Base-by-base conservation (phyloP, 257 asterid genomes). In the Nicotiana knightiana region DNA sequence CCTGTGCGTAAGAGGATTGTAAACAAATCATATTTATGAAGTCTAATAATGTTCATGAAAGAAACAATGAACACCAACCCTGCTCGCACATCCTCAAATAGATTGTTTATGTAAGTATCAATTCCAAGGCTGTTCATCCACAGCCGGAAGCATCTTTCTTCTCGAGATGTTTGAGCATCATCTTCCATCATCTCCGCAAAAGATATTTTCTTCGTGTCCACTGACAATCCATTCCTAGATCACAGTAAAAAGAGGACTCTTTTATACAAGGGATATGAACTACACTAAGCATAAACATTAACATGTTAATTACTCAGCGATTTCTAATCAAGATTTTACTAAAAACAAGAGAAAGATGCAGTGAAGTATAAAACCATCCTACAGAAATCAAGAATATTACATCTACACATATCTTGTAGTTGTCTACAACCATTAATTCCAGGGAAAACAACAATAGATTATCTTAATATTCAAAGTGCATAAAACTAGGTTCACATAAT, bases 61-160 rank as follows among this genome's bases (percentile, higher is more conserved):
- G 63, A 85, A 85, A 77, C 80, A 83, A 81, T 75, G 73, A 43
- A 43, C 62, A 57, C 89, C 83, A 82, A 93, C 98, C 98, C 98
- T 16, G 85, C 76, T 82, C 97, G 86, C 83, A 95, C 94, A 87
- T 92, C 96, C 90, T 95, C 99, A 85, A 95, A 95, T 75, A 93
- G 54, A 83, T 93, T 90, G 80, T 93, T 92, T 62, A 95, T 92
- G 43, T 90, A 88, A 13, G 93, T 85, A 39, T 92, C 96, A n/a
- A 88, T 81, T 83, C 99, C 99, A 82, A 93, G 97, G 85, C 99
- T 93, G 90, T 93, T 95, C 79, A 95, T 91, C 99, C 99, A 95
- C 81, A 93, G 88, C 64, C 99, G 91, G 84, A 95, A 95, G 88
- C 99, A 95, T 87, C 97, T 95, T 87, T 92, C 99, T 85, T 95